Percentiles rank a stretch among this genome's conserved stretches.
phyloP scores from a whole-genome alignment of 2,329 filamentous ascomycete species.

The Tricladium varicosporioides region DNA sequence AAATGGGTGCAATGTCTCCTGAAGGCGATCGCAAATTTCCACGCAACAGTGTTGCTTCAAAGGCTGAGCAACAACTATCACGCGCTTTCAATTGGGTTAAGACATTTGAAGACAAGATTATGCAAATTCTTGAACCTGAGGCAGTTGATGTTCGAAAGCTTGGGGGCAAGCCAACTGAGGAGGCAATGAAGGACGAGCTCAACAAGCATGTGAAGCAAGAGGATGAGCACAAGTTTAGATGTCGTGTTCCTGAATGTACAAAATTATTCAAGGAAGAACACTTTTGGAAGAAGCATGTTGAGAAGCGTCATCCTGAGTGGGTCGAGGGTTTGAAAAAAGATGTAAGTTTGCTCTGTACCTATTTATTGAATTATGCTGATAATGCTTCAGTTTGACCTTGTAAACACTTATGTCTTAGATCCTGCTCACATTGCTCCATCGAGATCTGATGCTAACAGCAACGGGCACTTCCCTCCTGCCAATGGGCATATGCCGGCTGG shows the following conservation, averaged over 20 bases:
- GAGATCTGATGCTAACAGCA: slow-evolving; percentile 89
- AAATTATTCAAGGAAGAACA: slow-evolving; percentile 97
- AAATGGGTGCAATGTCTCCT: slow-evolving; percentile 62
- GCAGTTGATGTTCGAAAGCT: slow-evolving; percentile 85
- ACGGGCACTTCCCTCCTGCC: slow-evolving; percentile 86
- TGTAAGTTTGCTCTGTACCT: slow-evolving; percentile 53
- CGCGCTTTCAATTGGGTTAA: slow-evolving; percentile 98
- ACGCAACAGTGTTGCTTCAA: slow-evolving; percentile 57
- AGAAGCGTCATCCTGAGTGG: slow-evolving; percentile 93
- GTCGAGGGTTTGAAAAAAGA: slow-evolving; percentile 76
- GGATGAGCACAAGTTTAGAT: slow-evolving; percentile 94
- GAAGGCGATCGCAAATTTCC: slow-evolving; percentile 72
- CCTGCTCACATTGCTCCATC: slow-evolving; percentile 93
- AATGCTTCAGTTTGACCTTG: slow-evolving; percentile 69
- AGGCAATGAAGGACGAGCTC: slow-evolving; percentile 84
- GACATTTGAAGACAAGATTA: slow-evolving; percentile 95
- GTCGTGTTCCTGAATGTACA: slow-evolving; percentile 91
- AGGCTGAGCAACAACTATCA: slow-evolving; percentile 87
- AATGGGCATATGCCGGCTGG: slow-evolving; percentile 75
- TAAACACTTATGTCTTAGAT: slow-evolving; percentile 93
- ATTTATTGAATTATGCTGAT: slow-evolving; percentile 27
- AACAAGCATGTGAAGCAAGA: slow-evolving; percentile 91
- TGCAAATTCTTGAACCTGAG: slow-evolving; percentile 89
- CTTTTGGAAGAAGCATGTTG: slow-evolving; percentile 97
- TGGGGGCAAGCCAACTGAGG: slow-evolving; percentile 82